phyloP scores from a whole-genome alignment of 2,329 filamentous ascomycete species.

The Phialophora expanda region DNA sequence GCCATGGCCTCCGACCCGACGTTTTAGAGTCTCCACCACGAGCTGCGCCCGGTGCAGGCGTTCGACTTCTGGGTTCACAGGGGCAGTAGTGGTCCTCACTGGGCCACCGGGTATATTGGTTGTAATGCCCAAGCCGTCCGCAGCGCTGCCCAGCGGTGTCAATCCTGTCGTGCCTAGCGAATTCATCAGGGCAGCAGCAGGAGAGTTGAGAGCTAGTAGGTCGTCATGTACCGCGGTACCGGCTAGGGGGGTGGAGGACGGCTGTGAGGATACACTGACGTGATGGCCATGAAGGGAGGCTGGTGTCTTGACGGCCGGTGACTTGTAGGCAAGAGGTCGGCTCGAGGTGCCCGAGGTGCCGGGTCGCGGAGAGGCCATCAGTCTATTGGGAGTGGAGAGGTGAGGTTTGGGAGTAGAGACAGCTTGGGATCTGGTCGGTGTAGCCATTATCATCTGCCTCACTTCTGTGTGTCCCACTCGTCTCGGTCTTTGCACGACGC shows the following conservation, averaged over 20 bases:
- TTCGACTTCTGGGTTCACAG: conserved; percentile 50
- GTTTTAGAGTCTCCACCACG: conserved; percentile 49
- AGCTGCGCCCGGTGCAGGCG: conserved; percentile 49
- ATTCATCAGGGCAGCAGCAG: conserved; percentile 49
- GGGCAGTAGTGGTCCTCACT: conserved; percentile 46
- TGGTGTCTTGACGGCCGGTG: conserved; percentile 52
- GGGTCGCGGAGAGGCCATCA: conserved; percentile 53
- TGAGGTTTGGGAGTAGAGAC: conserved; percentile 45
- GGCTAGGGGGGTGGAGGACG: conserved; percentile 52
- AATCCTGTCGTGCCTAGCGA: conserved; percentile 34
- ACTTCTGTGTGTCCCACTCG: background rate
- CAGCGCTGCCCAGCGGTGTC: conserved; percentile 34
- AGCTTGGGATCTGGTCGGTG: conserved; percentile 45
- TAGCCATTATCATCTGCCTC: conserved; percentile 47
- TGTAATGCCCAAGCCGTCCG: conserved; percentile 47
- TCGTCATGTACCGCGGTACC: conserved; percentile 48
- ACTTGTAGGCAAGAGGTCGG: conserved; percentile 51
- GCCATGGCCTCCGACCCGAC: conserved; percentile 50
- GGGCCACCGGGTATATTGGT: conserved; percentile 50
- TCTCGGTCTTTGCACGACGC: background rate
- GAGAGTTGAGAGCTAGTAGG: conserved; percentile 51
- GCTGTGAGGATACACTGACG: conserved; percentile 47
- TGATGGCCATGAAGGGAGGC: conserved; percentile 48
- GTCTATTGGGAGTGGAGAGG: conserved; percentile 51
- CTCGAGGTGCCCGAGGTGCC: conserved; percentile 48